These are phyloP conservation scores for Thraustochytrium sp. DNA, from an alignment of 352 stramenopile species.

Conservation along the genomic window DNA sequence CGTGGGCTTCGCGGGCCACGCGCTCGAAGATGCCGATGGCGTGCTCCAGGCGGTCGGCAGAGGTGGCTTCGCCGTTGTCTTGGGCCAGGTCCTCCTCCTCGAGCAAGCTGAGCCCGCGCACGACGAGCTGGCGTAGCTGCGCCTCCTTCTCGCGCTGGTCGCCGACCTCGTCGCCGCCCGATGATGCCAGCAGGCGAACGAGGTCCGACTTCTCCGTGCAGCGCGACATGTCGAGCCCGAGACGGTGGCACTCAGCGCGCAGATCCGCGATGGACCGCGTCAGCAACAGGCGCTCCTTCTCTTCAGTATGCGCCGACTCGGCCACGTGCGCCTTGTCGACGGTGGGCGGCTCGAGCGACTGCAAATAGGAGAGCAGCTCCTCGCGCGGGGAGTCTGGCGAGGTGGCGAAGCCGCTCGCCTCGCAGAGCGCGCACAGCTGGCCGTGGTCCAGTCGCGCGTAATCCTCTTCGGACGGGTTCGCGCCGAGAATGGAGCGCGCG, in stretches of 20 bases:
- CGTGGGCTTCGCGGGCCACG: conserved; percentile 29
- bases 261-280: conserved; percentile 5
- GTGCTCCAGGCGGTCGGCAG: neutral
- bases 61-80: neutral
- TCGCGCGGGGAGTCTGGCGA: neutral
- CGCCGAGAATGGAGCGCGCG: neutral
- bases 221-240: conserved; percentile 12
- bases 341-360: neutral
- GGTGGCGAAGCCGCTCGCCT: neutral
- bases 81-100: conserved; percentile 7
- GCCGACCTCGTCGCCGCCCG: neutral
- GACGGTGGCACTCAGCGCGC: neutral
- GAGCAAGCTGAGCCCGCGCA: conserved; percentile 10
- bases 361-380: neutral
- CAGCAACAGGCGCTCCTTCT: conserved; percentile 26
- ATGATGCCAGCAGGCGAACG: neutral
- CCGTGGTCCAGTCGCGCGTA: neutral
- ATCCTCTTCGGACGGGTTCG: neutral
- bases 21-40: conserved; percentile 43
- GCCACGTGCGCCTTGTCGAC: neutral
- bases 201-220: conserved; percentile 38
- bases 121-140: conserved; percentile 26
- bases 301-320: neutral
- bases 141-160: conserved; percentile 2
- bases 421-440: conserved; percentile 13